A percentile compares a stretch with the other conserved stretches of the same genome.
These are phyloP conservation scores for Psilocybe subaeruginosa DNA, from an alignment of 768 basidiomycete genomes.

Conservation along the genomic window DNA sequence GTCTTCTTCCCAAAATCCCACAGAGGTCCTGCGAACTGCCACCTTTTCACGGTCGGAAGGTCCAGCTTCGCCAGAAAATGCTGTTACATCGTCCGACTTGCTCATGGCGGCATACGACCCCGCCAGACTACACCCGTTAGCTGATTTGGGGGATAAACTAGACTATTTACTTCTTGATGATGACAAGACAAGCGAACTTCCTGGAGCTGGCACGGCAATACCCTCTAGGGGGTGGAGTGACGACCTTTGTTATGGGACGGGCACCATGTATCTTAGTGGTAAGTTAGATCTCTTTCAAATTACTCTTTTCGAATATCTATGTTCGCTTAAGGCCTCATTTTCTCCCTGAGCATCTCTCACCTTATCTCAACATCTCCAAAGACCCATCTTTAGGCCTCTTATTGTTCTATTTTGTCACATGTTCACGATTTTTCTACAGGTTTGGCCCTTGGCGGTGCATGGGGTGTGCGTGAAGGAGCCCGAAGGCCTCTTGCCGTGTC, in stretches of 20 bases:
- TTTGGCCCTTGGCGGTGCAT: conserved; percentile 90
- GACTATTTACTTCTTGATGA: conserved; percentile 97
- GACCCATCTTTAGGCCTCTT: conserved; percentile 65
- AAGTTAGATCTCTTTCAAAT: conserved; percentile 69
- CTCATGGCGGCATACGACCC: conserved; percentile 90
- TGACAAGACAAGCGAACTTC: conserved; percentile 90
- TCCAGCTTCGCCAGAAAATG: conserved; percentile 48
- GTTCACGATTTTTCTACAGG: conserved; percentile 75
- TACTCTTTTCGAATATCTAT: conserved; percentile 52
- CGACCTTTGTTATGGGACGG: conserved; percentile 98
- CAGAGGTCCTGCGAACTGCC: conserved; percentile 48
- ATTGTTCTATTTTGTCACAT: conserved; percentile 87
- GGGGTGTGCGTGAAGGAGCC: conserved; percentile 96
- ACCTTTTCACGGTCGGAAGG: conserved; percentile 48
- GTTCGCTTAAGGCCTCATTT: conserved; percentile 55
- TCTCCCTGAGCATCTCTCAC: conserved; percentile 59
- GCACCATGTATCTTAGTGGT: conserved; percentile 98
- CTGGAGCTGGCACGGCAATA: conserved; percentile 88
- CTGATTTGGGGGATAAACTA: conserved; percentile 88
- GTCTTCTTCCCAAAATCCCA: conserved; percentile 49
- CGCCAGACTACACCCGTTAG: conserved; percentile 90
- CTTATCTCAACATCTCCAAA: conserved; percentile 65
- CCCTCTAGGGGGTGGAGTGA: conserved; percentile 98
- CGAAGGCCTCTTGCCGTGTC: conserved; percentile 84
- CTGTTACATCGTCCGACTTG: conserved; percentile 84